phyloP scores from a whole-genome alignment of 768 basidiomycete genomes.

The Russula earlei region DNA sequence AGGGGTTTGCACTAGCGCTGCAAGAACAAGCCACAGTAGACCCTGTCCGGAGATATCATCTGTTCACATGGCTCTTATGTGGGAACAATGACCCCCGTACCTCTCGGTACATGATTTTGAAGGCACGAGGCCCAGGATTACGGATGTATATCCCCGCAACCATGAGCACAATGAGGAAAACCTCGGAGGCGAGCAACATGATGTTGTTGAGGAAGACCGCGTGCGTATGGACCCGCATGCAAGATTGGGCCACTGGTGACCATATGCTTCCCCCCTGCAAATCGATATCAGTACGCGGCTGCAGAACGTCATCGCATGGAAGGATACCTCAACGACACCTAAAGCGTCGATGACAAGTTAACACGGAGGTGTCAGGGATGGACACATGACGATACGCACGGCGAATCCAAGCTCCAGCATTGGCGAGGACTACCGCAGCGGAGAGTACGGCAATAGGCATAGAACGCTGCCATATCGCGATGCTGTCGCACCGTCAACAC shows the following conservation, averaged over 20 bases:
- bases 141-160: conserved; percentile 4
- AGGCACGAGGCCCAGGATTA: conserved; percentile 1
- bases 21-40: conserved; percentile 9
- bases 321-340: not conserved
- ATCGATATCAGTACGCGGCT: not conserved
- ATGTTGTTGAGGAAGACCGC: not conserved
- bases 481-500: not conserved
- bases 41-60: conserved; percentile 3
- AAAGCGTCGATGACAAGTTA: not conserved
- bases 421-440: not conserved
- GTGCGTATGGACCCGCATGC: not conserved
- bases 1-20: conserved; percentile 1
- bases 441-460: not conserved
- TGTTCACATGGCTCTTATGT: not conserved
- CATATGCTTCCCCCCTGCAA: not conserved
- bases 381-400: not conserved
- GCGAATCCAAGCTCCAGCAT: conserved; percentile 10
- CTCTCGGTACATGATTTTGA: conserved; percentile 14
- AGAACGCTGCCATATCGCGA: conserved; percentile 15
- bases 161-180: conserved; percentile 1
- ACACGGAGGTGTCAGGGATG: not conserved
- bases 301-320: too few species aligned
- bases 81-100: not conserved
- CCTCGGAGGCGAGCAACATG: not conserved
- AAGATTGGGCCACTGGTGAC: not conserved